Evolutionary conservation across 108 stramenopile species (phyloP).

Genomic region (Nitzschia palea): DNA sequence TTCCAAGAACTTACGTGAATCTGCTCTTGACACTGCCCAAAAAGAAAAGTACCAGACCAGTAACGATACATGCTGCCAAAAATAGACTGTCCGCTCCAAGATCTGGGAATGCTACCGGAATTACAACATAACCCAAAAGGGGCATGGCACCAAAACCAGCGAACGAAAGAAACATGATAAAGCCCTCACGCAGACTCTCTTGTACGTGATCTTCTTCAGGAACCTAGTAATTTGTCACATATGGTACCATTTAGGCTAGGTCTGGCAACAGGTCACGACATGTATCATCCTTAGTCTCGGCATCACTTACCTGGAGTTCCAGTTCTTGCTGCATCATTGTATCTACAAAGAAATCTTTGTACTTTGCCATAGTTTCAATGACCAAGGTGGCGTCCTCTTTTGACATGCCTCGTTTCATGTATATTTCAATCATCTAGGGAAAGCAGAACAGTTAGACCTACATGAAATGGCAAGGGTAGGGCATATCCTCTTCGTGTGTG

Average conservation of each 20-base stretch:
- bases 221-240: slow-evolving; percentile 39
- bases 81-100: slow-evolving; percentile 61
- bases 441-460: not conserved
- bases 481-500: no score
- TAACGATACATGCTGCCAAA: slow-evolving; percentile 77
- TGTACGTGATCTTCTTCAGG: slow-evolving; percentile 87
- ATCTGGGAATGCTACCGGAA: slow-evolving; percentile 66
- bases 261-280: not conserved
- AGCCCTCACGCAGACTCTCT: slow-evolving; percentile 88
- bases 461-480: not conserved
- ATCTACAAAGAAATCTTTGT: slow-evolving; percentile 97
- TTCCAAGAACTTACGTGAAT: slow-evolving; percentile 64
- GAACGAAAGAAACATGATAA: slow-evolving; percentile 92
- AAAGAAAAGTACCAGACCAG: slow-evolving; percentile 79
- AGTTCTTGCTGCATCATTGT: slow-evolving; percentile 98
- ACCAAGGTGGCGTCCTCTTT: slow-evolving; percentile 79
- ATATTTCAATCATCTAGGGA: slow-evolving; percentile 86
- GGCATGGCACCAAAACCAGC: slow-evolving; percentile 89
- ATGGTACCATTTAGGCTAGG: not conserved
- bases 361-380: slow-evolving; percentile 92
- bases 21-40: slow-evolving; percentile 91
- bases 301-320: slow-evolving; percentile 57
- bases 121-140: slow-evolving; percentile 83
- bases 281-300: not conserved
- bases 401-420: slow-evolving; percentile 70